Percentiles rank a stretch among this genome's conserved stretches.
These are phyloP conservation scores for Gnomoniopsis sp. DNA, from an alignment of 2,329 filamentous ascomycete genomes.

Conservation along the genomic window DNA sequence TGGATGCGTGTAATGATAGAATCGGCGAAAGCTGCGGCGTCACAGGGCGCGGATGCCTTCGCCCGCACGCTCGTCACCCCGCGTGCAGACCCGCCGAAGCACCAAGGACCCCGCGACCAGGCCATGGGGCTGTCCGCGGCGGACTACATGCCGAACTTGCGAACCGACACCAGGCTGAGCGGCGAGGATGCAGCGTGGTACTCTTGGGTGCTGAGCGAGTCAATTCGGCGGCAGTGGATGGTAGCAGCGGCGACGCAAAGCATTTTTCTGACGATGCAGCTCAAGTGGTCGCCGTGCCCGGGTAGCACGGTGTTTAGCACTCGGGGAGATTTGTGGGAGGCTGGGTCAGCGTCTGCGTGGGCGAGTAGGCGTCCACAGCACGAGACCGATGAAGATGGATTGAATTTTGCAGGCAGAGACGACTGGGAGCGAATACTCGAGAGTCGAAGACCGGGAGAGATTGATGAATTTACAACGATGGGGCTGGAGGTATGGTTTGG, in stretches of 20 bases:
- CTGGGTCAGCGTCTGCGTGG: conserved; percentile 24
- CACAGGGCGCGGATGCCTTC: not conserved
- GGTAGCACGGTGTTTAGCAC: conserved; percentile 25
- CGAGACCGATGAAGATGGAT: not conserved
- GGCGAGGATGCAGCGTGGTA: conserved; percentile 20
- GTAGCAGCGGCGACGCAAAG: conserved; percentile 14
- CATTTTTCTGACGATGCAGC: conserved; percentile 19
- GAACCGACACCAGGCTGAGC: not conserved
- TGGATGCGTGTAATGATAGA: conserved; percentile 11
- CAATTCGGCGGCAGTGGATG: conserved; percentile 23
- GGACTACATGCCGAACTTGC: not conserved
- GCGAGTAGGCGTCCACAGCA: conserved; percentile 2
- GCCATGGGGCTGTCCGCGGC: not conserved
- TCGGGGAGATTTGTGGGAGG: conserved; percentile 22
- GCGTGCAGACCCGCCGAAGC: not conserved
- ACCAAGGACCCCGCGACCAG: not conserved
- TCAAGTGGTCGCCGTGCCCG: conserved; percentile 16
- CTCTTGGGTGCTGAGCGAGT: conserved; percentile 24
- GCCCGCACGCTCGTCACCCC: not conserved
- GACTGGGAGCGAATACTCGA: conserved; percentile 13
- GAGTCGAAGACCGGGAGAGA: conserved; percentile 12
- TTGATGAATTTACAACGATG: conserved; percentile 16
- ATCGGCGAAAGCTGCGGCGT: not conserved
- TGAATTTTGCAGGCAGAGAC: conserved; percentile 9
- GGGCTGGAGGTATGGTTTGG: conserved; percentile 16